Evolutionary conservation across 1,284 basidiomycete genomes (phyloP), one percentile per base, ranked within the genome.

Genomic region (Clitocybe nebularis): DNA sequence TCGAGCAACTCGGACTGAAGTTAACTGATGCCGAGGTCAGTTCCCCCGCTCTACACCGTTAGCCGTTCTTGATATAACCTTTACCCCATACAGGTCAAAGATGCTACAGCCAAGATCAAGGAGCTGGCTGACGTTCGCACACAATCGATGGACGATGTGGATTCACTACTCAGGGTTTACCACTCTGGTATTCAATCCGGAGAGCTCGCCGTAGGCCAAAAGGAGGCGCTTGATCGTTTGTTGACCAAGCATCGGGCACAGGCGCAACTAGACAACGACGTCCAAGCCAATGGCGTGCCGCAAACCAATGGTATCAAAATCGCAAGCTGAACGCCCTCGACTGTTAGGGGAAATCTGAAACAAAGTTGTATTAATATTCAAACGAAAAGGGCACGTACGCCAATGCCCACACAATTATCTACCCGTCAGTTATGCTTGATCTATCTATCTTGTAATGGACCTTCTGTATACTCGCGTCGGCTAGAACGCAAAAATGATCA

Each of bases 111-210:
- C 67, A 98, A 97, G 81, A 98, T 99, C 78, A 99, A 99, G 84
- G 91, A 97, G 69, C 84, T 99, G 46, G 96, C 96, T 14, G 96
- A 99, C 60, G 92, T 99, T 42, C 86, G 92, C 53, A 97, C 94
- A 21, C 96, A 99, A 68, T 92, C 90, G 16, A 98, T 99, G 89
- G 95, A 99, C 63, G 95, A 99, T 62, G 96, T 99, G 49, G 96
- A 99, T 67, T 90, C 89, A 28, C 85, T 99, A 36, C 77, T 99
- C 32, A 90, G 96, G 62, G 79, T 98, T 33, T 97, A 95, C 68
- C 92, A 94, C 74, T 86, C 87, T 35, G 91, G 85, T 26, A 91
- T 93, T 60, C 80, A 87, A 61, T 84, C 82, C 35, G 92, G 92
- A 48, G 82, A 89, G 63, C 84, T 95, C 52, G 82, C 79, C 43